phyloP scores from a whole-genome alignment of 805 yeast species.

The Nakazawaea anatomiae region DNA sequence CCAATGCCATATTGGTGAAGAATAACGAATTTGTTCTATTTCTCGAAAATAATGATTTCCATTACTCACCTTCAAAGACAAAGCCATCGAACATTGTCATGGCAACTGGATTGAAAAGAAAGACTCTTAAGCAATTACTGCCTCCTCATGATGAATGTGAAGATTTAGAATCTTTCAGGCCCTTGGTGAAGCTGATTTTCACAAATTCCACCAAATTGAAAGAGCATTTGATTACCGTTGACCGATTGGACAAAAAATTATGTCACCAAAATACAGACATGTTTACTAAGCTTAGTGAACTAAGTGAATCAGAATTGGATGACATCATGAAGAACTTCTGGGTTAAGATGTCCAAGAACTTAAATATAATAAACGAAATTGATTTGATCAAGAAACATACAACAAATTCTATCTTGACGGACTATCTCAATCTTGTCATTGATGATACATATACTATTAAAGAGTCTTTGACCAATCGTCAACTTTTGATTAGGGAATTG shows the following conservation, averaged over 20 bases:
- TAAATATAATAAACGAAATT: conserved; percentile 69
- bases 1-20: conserved; percentile 73
- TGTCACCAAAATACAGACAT: conserved; percentile 59
- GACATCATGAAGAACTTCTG: conserved; percentile 75
- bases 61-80: conserved; percentile 32
- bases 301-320: conserved; percentile 40
- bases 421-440: conserved; percentile 57
- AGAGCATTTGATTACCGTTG: conserved; percentile 23
- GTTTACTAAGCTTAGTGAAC: conserved; percentile 31
- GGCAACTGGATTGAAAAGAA: conserved; percentile 83
- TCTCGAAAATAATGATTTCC: conserved; percentile 30
- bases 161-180: conserved; percentile 81
- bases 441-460: conserved; percentile 83
- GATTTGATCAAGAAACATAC: conserved; percentile 65
- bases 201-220: conserved; percentile 49
- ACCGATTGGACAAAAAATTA: conserved; percentile 39
- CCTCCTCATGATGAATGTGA: conserved; percentile 87
- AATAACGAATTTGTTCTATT: conserved; percentile 88
- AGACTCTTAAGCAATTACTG: conserved; percentile 84
- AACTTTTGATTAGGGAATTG: conserved; percentile 85
- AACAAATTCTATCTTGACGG: conserved; percentile 72
- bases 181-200: conserved; percentile 74
- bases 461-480: conserved; percentile 90
- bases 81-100: conserved; percentile 37
- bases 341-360: conserved; percentile 67